Conservation (phyloP, 495 filamentous ascomycete species). For the Podospora comata region DNA sequence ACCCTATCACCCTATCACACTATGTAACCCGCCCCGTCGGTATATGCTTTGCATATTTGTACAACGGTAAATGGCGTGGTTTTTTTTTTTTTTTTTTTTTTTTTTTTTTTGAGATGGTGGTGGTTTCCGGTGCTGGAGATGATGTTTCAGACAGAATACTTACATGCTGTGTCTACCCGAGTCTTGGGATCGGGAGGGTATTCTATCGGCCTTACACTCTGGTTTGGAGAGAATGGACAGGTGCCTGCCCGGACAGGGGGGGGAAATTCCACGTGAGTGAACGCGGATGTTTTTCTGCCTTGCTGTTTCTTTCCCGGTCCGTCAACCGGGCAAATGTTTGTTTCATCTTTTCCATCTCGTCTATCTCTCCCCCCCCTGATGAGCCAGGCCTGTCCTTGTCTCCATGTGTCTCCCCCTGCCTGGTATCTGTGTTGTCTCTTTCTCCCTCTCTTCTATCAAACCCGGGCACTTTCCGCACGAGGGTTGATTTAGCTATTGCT, state of each 20-base stretch:
- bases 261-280: background rate
- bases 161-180: background rate
- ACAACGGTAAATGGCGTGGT: background rate
- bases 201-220: background rate
- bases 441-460: no score
- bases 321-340: background rate
- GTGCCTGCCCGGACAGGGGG: background rate
- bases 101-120: background rate
- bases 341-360: background rate
- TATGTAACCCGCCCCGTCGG: background rate
- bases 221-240: background rate
- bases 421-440: no score
- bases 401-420: no score
- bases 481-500: no score
- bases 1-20: no score
- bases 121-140: background rate
- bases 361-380: no score
- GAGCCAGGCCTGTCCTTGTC: no score
- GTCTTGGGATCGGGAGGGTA: background rate
- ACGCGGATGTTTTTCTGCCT: background rate
- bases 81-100: background rate
- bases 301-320: background rate
- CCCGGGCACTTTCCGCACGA: no score
- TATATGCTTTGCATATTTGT: background rate
- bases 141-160: background rate